Evolutionary conservation across 2,329 filamentous ascomycete species (phyloP), one percentile per base, ranked within the genome.

Genomic region (Botrytis byssoidea): DNA sequence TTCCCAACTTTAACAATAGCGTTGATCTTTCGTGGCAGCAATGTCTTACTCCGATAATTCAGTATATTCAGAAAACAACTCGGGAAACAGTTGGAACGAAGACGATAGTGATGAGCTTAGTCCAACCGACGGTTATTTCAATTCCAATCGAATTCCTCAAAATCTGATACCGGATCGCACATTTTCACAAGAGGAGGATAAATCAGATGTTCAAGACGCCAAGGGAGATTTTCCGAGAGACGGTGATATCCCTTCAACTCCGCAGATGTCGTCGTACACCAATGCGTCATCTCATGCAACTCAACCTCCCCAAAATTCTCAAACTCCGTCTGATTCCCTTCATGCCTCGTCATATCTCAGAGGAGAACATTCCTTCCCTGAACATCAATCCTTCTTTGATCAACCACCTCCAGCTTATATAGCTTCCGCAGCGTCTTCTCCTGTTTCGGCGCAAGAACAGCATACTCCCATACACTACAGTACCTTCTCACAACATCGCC

Each of bases 71-170:
- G 74, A 76, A 25, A 32, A 71, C 18, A 76, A 77, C 70, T 73
- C 74, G 4, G 77, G 79, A 68, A 16, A 57, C 37, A 42, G 16
- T 42, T 32, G 66, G n/a, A n/a, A 42, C 10, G 48, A 25, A 57
- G 25, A 68, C 6, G 22, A 55, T 32, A 79, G 77, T 73, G 75
- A 80, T 35, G 77, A 78, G 37, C 74, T 81, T 20, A 78, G 75
- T 59, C 80, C 80, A 18, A 73, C 75, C 22, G 77, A 80, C 78
- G 79, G 80, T 35, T 80, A 80, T 74, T 81, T 81, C 73, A 74
- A 75, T 72, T 75, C 70, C n/a, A 70, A 71, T 51, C 73, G 75
- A 29, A 71, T 75, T 46, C 70, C 75, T 32, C 61, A 70, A 65
- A 70, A 74, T 44, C 63, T 70, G 22, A 29, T 66, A 25, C 37